These are phyloP conservation scores for Cryptococcus sp. DNA, from an alignment of 1,284 basidiomycete genomes.

Conservation along the genomic window DNA sequence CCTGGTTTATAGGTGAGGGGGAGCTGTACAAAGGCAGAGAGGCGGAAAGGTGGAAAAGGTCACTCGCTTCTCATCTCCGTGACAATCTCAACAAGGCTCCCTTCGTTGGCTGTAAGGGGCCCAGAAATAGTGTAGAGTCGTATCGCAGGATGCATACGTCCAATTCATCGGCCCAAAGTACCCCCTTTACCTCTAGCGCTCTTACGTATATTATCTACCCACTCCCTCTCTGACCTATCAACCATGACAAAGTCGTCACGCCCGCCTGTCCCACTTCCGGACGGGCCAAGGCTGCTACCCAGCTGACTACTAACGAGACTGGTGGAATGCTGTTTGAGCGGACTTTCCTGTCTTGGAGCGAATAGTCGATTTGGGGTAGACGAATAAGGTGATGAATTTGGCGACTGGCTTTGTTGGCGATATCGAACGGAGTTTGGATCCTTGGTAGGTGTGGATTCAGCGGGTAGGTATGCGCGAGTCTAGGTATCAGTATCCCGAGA, in stretches of 20 bases:
- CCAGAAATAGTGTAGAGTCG: too few species aligned
- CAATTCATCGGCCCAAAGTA: constrained; percentile 13
- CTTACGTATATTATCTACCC: constrained; percentile 44
- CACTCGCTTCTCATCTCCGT: background rate
- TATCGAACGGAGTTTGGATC: background rate
- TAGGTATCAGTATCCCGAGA: background rate
- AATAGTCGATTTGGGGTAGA: constrained; percentile 15
- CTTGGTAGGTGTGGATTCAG: constrained; percentile 5
- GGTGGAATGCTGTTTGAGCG: background rate
- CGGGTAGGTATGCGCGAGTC: background rate
- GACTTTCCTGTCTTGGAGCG: background rate
- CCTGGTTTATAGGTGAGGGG: too few species aligned
- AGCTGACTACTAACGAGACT: background rate
- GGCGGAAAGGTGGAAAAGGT: too few species aligned
- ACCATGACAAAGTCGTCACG: constrained; percentile 32
- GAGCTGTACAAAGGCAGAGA: too few species aligned
- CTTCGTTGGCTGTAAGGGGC: too few species aligned
- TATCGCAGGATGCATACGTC: too few species aligned
- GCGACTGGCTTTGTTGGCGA: constrained; percentile 3
- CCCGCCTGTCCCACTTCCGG: background rate
- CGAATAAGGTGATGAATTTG: constrained; percentile 21
- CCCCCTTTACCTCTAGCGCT: constrained; percentile 36
- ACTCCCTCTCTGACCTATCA: constrained; percentile 42
- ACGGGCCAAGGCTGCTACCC: constrained; percentile 2
- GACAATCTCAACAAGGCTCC: too few species aligned